These are phyloP conservation scores for Jamesozyma lodderae DNA, from an alignment of 805 yeast genomes.

Conservation along the genomic window DNA sequence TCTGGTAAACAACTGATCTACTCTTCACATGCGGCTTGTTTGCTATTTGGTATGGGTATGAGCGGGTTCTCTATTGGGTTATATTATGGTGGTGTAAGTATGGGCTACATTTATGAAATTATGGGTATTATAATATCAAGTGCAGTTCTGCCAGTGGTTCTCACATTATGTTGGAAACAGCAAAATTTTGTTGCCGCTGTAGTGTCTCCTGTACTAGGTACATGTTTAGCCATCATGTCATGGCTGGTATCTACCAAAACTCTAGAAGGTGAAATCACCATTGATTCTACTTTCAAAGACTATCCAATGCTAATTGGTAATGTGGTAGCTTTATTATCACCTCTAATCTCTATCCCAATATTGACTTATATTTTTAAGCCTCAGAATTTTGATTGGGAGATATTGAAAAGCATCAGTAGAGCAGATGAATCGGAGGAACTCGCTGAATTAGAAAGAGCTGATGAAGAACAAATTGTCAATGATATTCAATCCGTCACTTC, in stretches of 20 bases:
- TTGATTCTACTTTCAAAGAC: constrained; percentile 62
- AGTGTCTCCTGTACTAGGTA: constrained; percentile 70
- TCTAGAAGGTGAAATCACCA: constrained; percentile 36
- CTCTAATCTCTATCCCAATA: constrained; percentile 55
- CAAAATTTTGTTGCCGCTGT: constrained; percentile 65
- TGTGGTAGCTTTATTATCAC: constrained; percentile 70
- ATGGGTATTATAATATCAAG: constrained; percentile 87
- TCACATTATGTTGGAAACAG: constrained; percentile 53
- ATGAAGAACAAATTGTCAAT: constrained; percentile 3
- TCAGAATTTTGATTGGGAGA: constrained; percentile 66
- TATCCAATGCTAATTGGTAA: constrained; percentile 87
- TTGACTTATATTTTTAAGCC: constrained; percentile 57
- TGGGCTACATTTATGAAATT: constrained; percentile 80
- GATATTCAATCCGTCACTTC: constrained; percentile 8
- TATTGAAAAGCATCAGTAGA: constrained; percentile 49
- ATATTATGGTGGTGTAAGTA: constrained; percentile 68
- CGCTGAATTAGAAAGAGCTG: constrained; percentile 18
- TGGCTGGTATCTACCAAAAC: constrained; percentile 50
- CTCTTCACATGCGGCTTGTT: constrained; percentile 59
- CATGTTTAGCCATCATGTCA: constrained; percentile 60
- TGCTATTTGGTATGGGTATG: constrained; percentile 54
- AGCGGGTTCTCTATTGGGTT: constrained; percentile 78
- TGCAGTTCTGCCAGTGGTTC: constrained; percentile 70
- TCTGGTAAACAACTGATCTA: constrained; percentile 61
- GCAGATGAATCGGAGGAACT: constrained; percentile 69